Evolutionary conservation across 148 eudicot species (phyloP).

Genomic region (Arbutus unedo): DNA sequence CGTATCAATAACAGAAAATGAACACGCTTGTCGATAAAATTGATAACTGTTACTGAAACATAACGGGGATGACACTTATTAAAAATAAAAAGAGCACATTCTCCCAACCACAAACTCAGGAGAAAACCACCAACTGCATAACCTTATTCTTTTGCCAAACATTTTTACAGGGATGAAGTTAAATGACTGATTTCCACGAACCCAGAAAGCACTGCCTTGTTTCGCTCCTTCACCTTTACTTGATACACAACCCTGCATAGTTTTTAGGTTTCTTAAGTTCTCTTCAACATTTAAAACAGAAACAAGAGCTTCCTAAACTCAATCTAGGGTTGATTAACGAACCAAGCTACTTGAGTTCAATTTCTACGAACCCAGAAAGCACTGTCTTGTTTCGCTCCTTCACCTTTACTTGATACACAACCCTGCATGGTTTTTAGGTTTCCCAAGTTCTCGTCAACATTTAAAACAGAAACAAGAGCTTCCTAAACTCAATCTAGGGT

Average conservation of each 20-base stretch:
- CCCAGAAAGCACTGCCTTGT: constrained; percentile 73
- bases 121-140: constrained; percentile 8
- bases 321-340: no score
- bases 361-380: constrained; percentile 71
- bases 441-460: neutral
- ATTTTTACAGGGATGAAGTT: constrained; percentile 52
- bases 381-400: constrained; percentile 80
- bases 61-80: no score
- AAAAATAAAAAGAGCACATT: neutral
- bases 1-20: no score
- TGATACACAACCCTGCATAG: constrained; percentile 79
- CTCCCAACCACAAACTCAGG: constrained; percentile 25
- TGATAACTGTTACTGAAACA: no score
- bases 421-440: constrained; percentile 46
- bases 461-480: no score
- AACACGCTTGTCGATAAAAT: no score
- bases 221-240: constrained; percentile 86
- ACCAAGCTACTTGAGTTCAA: no score
- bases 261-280: neutral
- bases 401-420: constrained; percentile 79
- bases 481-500: no score
- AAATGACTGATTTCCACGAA: constrained; percentile 54
- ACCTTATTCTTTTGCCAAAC: neutral
- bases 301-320: neutral
- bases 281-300: neutral